Evolutionary conservation across 441 rosid species (phyloP).

Genomic region (Gossypium lobatum): DNA sequence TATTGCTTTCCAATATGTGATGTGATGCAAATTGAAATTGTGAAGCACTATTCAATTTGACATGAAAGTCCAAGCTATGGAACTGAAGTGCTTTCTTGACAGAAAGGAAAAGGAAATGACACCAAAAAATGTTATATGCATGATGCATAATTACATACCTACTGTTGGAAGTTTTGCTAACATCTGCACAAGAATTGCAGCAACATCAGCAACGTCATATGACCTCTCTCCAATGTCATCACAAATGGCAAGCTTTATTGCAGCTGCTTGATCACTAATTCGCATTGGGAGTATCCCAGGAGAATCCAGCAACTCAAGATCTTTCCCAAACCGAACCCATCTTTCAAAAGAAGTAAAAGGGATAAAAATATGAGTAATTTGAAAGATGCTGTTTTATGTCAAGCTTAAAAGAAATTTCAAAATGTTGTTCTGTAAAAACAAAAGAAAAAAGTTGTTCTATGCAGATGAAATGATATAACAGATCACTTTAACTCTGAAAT

Average conservation of each 20-base stretch:
- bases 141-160: conserved; percentile 40
- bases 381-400: neutral
- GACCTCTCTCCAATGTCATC: conserved; percentile 98
- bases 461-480: neutral
- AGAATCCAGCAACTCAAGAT: conserved; percentile 83
- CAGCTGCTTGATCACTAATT: conserved; percentile 84
- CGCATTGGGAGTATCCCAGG: conserved; percentile 93
- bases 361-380: neutral
- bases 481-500: neutral
- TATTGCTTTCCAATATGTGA: neutral
- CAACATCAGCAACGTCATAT: conserved; percentile 74
- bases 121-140: neutral
- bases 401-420: neutral
- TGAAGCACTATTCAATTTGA: neutral
- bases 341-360: conserved; percentile 28
- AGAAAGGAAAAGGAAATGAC: neutral
- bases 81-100: neutral
- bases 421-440: neutral
- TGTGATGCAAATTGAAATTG: neutral
- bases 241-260: conserved; percentile 92
- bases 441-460: neutral
- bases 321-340: conserved; percentile 85
- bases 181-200: conserved; percentile 80
- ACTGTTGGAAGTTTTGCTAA: conserved; percentile 61
- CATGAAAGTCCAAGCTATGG: neutral